Evolutionary conservation across 2,329 filamentous ascomycete genomes (phyloP).

Genomic region (Cladosporium sp.): DNA sequence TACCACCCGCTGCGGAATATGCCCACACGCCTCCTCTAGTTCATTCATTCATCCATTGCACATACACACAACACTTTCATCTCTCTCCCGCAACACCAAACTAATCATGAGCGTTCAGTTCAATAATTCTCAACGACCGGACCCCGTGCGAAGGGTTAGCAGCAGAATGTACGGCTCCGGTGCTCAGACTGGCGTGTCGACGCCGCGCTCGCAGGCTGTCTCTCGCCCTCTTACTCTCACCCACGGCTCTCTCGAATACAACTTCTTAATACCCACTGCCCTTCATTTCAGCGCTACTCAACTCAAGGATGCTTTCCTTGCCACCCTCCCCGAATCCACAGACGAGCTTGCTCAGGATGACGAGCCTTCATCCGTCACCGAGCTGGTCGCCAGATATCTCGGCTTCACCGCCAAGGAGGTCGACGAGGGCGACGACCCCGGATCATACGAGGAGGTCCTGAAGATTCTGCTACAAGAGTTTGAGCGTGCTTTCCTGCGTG

Average conservation of each 20-base stretch:
- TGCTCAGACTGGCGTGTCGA: slow-evolving; percentile 94
- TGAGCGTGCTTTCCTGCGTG: slow-evolving; percentile 88
- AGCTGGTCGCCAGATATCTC: slow-evolving; percentile 91
- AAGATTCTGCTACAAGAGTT: slow-evolving; percentile 94
- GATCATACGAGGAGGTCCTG: slow-evolving; percentile 87
- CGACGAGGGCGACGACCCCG: slow-evolving; percentile 88
- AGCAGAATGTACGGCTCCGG: slow-evolving; percentile 78
- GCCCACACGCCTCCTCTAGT: neutral
- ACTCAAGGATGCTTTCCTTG: slow-evolving; percentile 85
- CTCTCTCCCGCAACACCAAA: neutral
- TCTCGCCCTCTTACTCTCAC: slow-evolving; percentile 86
- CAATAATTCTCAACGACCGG: slow-evolving; percentile 20
- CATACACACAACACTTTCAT: neutral
- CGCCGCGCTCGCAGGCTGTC: slow-evolving; percentile 88
- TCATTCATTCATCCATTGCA: neutral
- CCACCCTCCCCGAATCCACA: slow-evolving; percentile 83
- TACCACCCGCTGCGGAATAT: slow-evolving; percentile 2
- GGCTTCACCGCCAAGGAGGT: slow-evolving; percentile 86
- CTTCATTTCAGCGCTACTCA: slow-evolving; percentile 95
- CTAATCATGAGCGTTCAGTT: slow-evolving; percentile 20
- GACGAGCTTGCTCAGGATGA: slow-evolving; percentile 98
- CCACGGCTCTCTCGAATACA: slow-evolving; percentile 94
- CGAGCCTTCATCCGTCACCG: slow-evolving; percentile 92
- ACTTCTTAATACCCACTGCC: slow-evolving; percentile 90
- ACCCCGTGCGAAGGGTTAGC: slow-evolving; percentile 15